Evolutionary conservation across 2,329 filamentous ascomycete species (phyloP).

Genomic region (Emmonsia crescens): DNA sequence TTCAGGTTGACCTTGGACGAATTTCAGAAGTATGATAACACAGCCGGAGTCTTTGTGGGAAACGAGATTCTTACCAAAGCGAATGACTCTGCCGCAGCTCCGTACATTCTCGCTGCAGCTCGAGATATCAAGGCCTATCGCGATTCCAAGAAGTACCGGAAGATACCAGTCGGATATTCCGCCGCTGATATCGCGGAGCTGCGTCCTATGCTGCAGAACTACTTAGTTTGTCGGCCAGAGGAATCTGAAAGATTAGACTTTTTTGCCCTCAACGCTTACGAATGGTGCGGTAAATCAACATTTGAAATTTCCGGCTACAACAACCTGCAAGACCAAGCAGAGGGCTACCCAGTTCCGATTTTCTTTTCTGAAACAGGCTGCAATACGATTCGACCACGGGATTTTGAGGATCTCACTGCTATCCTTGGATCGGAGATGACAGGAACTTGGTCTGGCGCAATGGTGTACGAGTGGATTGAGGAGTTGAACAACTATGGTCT

Average conservation of each 20-base stretch:
- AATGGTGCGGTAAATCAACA: slow-evolving; percentile 54
- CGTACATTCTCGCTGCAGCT: slow-evolving; percentile 71
- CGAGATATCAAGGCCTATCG: slow-evolving; percentile 77
- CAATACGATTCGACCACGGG: slow-evolving; percentile 42
- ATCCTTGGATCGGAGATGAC: slow-evolving; percentile 68
- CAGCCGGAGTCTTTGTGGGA: slow-evolving; percentile 74
- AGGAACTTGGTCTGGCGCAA: slow-evolving; percentile 59
- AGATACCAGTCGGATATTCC: slow-evolving; percentile 77
- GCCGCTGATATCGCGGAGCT: slow-evolving; percentile 70
- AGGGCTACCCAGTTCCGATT: slow-evolving; percentile 67
- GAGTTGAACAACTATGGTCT: slow-evolving; percentile 76
- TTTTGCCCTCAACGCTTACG: slow-evolving; percentile 76
- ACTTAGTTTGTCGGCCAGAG: slow-evolving; percentile 68
- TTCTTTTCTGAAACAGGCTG: slow-evolving; percentile 88
- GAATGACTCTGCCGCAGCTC: slow-evolving; percentile 53
- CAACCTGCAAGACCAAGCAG: slow-evolving; percentile 55
- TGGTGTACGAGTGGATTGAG: slow-evolving; percentile 85
- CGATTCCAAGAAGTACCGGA: slow-evolving; percentile 61
- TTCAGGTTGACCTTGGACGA: slow-evolving; percentile 65
- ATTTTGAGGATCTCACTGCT: slow-evolving; percentile 54
- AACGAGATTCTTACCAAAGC: slow-evolving; percentile 61
- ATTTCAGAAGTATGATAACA: slow-evolving; percentile 67
- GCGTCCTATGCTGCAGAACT: slow-evolving; percentile 56
- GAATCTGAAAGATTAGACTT: slow-evolving; percentile 62
- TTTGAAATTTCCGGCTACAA: slow-evolving; percentile 59